Conservation (phyloP, 495 filamentous ascomycete species). For the Hypoxylon fragiforme region DNA sequence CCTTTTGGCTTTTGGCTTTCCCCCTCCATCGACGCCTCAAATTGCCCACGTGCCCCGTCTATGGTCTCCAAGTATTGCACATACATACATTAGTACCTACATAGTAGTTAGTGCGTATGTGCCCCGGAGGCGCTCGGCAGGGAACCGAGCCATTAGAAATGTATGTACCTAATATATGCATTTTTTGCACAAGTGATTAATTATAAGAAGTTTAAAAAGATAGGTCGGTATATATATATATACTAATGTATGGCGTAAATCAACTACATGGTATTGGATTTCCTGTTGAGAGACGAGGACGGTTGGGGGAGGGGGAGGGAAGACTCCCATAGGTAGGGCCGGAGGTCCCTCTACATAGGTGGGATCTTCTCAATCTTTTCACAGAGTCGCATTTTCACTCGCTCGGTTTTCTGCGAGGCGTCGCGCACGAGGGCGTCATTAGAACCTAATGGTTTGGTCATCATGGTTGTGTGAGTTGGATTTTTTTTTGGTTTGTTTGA, state of each 20-base stretch:
- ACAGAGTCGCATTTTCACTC: slow-evolving; percentile 22
- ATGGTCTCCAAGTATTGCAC: not conserved
- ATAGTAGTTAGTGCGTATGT: no score
- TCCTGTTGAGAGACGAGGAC: no score
- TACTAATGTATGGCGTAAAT: no score
- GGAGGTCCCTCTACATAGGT: slow-evolving; percentile 4
- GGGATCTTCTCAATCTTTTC: not conserved
- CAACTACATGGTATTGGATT: no score
- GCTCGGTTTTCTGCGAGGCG: slow-evolving; percentile 6
- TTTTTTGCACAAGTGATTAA: no score
- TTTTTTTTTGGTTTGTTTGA: not conserved
- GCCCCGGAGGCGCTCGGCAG: slow-evolving; percentile 12
- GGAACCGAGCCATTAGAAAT: slow-evolving; percentile 3
- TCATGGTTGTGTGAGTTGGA: no score
- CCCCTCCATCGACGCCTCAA: not conserved
- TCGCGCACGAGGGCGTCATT: slow-evolving; percentile 16
- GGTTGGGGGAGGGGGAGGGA: no score
- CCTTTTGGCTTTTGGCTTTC: not conserved
- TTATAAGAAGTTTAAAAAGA: no score
- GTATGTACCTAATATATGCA: not conserved
- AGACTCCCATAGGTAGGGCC: not conserved
- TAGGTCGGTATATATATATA: not conserved
- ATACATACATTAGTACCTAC: no score
- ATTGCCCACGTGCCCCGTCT: not conserved
- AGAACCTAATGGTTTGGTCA: not conserved